Base-by-base conservation (phyloP, 208 protist species). In the Leishmania mexicana region DNA sequence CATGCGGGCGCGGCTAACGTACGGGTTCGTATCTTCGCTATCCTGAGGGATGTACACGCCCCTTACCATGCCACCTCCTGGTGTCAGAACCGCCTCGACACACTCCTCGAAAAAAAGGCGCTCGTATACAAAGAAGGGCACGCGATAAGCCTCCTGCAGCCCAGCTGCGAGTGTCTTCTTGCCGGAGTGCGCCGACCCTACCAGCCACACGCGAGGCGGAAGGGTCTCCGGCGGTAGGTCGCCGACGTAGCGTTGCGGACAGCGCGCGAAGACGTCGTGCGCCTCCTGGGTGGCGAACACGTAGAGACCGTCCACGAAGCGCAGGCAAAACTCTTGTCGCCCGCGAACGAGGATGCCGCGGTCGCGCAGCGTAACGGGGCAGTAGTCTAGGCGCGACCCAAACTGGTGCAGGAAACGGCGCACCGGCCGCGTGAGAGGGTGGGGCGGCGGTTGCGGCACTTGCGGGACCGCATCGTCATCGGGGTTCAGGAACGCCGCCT, bases 121-220 rank as follows among this genome's bases (percentile, higher is more conserved):
- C 75, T 94, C 87, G 76, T 96, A 96, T 6, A 67, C 49, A 75
- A 98, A 97, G 74, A 76, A 89, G 4, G 91, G 93, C 28, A 97
- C 84, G 64, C 87, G 83, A 82, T 91, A 98, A n/a, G 73, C 62
- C 53, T 89, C 81, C 24, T 85, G 79, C 51, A 98, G 75, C 28
- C 83, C 83, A 38, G 78, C 42, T 31, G 89, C 92, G 57, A 98
- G 88, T 35, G 94, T 96, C 67, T 90, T 88, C 75, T 95, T 96
- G 49, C 95, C 95, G 17, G 89, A 87, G 75, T 85, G 79, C 31
- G 84, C 83, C 65, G 81, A 85, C 31, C 95, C 95, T 28, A 96
- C 86, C 11, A 98, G 54, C 94, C 95, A 98, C 38, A 98, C 35
- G 75, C 95, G 93, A 40, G 93, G 94, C 15, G 95, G 92, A 11